Percentiles rank a stretch among this genome's conserved stretches.
These are phyloP conservation scores for Plasmodium vivax DNA, from an alignment of 169 alveolate species.

Conservation along the genomic window DNA sequence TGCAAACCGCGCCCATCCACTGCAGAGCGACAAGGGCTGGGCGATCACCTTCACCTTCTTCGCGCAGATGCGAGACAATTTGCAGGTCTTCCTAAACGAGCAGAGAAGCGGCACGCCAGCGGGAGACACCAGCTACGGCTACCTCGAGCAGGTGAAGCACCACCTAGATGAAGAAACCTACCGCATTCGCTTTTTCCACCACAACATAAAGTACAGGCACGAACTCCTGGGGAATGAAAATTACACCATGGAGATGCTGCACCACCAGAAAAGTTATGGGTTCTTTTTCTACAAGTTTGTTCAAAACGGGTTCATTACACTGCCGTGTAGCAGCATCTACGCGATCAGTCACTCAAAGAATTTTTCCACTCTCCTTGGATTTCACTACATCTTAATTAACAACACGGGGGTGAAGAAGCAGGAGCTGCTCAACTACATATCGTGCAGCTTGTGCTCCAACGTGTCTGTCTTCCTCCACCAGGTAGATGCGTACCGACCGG, in stretches of 20 bases:
- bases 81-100: not conserved
- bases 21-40: not conserved
- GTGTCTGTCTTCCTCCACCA: slow-evolving; percentile 23
- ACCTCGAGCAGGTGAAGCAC: slow-evolving; percentile 3
- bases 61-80: slow-evolving; percentile 6
- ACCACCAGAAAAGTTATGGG: slow-evolving; percentile 2
- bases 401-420: not conserved
- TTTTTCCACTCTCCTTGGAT: slow-evolving; percentile 47
- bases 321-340: not conserved
- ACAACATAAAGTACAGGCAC: slow-evolving; percentile 22
- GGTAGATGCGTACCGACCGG: slow-evolving; percentile 7
- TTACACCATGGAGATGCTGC: slow-evolving; percentile 12
- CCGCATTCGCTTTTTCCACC: slow-evolving; percentile 11
- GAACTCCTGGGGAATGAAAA: slow-evolving; percentile 1
- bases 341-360: not conserved
- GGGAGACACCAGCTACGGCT: not conserved
- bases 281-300: slow-evolving; percentile 40
- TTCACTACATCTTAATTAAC: slow-evolving; percentile 33
- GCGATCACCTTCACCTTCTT: slow-evolving; percentile 6
- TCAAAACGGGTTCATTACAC: slow-evolving; percentile 1
- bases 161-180: not conserved
- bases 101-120: not conserved
- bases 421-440: slow-evolving; percentile 5
- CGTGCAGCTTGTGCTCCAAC: slow-evolving; percentile 32
- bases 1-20: not conserved